These are phyloP conservation scores for Arthromyces matolae DNA, from an alignment of 768 basidiomycete genomes.

Conservation along the genomic window DNA sequence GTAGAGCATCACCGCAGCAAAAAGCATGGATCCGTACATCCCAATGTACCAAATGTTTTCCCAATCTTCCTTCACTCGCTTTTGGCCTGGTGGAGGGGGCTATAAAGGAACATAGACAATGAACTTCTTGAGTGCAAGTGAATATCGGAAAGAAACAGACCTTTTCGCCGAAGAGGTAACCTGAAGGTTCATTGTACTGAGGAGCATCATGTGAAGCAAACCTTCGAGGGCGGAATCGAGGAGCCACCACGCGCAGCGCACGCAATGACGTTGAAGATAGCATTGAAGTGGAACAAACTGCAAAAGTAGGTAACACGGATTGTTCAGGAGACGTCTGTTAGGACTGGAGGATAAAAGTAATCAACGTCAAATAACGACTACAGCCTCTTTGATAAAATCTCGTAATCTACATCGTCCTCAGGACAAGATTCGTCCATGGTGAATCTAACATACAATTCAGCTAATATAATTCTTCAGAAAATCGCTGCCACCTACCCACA, in stretches of 20 bases:
- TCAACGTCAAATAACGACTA: conserved; percentile 15
- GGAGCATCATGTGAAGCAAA: conserved; percentile 76
- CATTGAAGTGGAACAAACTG: no score
- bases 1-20: conserved; percentile 73
- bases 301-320: conserved; percentile 4
- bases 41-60: conserved; percentile 88
- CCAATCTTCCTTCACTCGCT: conserved; percentile 86
- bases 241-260: conserved; percentile 36
- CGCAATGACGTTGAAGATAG: conserved; percentile 50
- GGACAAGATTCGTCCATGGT: conserved; percentile 51
- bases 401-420: conserved; percentile 39
- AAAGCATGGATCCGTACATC: conserved; percentile 84
- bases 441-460: conserved; percentile 51
- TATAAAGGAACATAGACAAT: conserved; percentile 25
- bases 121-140: neutral
- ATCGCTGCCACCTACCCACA: conserved; percentile 58
- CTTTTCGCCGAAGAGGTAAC: conserved; percentile 87
- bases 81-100: conserved; percentile 79
- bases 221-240: conserved; percentile 38
- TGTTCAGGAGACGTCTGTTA: conserved; percentile 11
- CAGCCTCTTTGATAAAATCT: conserved; percentile 38
- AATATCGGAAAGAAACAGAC: conserved; percentile 36
- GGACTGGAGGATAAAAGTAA: conserved; percentile 12
- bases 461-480: no score
- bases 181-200: conserved; percentile 85